phyloP scores from a whole-genome alignment of 257 asterid genomes.

The Solanum okadae region DNA sequence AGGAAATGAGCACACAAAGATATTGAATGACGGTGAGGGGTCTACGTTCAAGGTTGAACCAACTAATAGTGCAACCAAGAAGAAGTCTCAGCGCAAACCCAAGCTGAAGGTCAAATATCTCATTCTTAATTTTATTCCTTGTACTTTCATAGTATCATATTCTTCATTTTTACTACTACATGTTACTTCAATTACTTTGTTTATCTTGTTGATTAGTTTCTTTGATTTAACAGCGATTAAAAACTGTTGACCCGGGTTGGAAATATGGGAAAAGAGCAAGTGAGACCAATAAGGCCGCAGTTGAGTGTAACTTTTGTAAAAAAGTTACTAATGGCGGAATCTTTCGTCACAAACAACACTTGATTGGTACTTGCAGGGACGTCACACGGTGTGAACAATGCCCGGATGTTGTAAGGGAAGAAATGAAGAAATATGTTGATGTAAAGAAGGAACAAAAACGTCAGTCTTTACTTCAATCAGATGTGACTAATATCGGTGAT shows the following conservation, averaged over 20 bases:
- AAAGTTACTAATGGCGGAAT: neutral
- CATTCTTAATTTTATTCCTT: too few relatives aligned
- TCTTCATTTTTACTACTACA: too few relatives aligned
- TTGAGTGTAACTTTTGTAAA: neutral
- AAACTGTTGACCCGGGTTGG: neutral
- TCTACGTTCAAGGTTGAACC: conserved; percentile 19
- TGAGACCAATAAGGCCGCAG: neutral
- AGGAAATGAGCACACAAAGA: neutral
- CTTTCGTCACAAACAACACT: neutral
- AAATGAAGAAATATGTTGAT: neutral
- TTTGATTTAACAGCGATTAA: neutral
- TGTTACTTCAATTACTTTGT: too few relatives aligned
- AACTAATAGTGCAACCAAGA: conserved; percentile 27
- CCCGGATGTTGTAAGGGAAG: neutral
- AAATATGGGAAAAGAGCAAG: neutral
- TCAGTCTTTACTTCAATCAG: neutral
- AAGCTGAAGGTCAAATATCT: too few relatives aligned
- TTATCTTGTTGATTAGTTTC: neutral
- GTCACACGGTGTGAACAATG: neutral
- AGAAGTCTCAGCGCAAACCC: too few relatives aligned
- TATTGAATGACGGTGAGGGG: conserved; percentile 11
- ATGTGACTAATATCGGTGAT: neutral
- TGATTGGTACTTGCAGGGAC: neutral
- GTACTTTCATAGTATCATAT: too few relatives aligned
- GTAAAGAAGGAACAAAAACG: neutral